Evolutionary conservation across 352 stramenopile genomes (phyloP).

Genomic region (Peronospora tabacina): DNA sequence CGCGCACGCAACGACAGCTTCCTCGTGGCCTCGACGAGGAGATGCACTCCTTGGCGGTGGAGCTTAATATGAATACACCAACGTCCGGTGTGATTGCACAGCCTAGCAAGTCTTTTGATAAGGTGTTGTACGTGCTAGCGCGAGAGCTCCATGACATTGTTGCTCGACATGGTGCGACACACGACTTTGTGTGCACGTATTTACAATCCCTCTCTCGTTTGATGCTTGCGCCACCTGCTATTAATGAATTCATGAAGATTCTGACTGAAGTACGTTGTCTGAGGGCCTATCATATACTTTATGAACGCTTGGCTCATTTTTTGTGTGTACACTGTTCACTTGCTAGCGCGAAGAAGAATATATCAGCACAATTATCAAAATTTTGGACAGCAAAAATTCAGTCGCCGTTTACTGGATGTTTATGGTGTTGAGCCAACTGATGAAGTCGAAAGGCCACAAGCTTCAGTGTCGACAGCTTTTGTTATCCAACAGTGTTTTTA

Average conservation of each 20-base stretch:
- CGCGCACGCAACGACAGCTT: slow-evolving; percentile 50
- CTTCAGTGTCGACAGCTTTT: slow-evolving; percentile 51
- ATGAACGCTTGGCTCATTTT: neutral
- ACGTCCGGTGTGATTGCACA: slow-evolving; percentile 63
- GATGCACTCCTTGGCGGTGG: slow-evolving; percentile 63
- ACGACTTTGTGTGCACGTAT: slow-evolving; percentile 68
- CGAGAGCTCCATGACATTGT: slow-evolving; percentile 69
- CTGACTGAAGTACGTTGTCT: slow-evolving; percentile 49
- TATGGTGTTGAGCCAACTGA: slow-evolving; percentile 50
- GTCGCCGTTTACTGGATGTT: slow-evolving; percentile 73
- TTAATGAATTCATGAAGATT: slow-evolving; percentile 71
- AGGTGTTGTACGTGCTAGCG: slow-evolving; percentile 52
- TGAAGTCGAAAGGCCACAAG: slow-evolving; percentile 59
- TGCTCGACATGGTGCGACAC: slow-evolving; percentile 41
- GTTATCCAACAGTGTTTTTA: slow-evolving; percentile 53
- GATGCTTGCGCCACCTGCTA: slow-evolving; percentile 47
- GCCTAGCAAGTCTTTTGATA: slow-evolving; percentile 74
- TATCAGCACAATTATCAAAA: slow-evolving; percentile 52
- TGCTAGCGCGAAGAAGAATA: slow-evolving; percentile 67
- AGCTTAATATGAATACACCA: slow-evolving; percentile 75
- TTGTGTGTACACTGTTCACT: slow-evolving; percentile 4
- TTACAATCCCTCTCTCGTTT: slow-evolving; percentile 70
- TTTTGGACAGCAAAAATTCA: slow-evolving; percentile 44
- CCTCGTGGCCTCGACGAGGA: slow-evolving; percentile 60
- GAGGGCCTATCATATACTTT: neutral